Evolutionary conservation across 2,329 filamentous ascomycete species (phyloP), one percentile per base, ranked within the genome.

Genomic region (Colletotrichum godetiae): DNA sequence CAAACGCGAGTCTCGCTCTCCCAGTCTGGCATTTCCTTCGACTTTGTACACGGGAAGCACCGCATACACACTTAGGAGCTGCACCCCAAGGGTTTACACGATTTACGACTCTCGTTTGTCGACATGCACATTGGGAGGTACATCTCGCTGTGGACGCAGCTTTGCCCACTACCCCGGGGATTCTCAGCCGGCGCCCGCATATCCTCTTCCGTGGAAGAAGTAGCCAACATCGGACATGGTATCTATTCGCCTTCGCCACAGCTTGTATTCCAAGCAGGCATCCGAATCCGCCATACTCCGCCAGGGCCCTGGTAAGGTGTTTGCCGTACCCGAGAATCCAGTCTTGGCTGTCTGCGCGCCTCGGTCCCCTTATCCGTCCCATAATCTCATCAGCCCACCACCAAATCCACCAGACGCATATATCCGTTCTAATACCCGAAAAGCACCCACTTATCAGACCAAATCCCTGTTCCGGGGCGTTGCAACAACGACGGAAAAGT

Each of bases 361-460:
- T 65, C 55, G 70, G 70, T 70, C 33, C 60, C 42, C 67, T 73
- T 56, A 69, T 70, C 70, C 70, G 67, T 65, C 70, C 59, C 55
- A 70, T 73, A 31, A 65, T 65, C 55, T 64, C 46, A 69, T 65
- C 60, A 65, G 66, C 35, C 70, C 66, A 67, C 62, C 46, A 35
- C 3, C 46, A 33, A 55, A 49, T 10, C 68, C 49, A 69, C 42
- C 42, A 56, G 27, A 56, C 46, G 46, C 59, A 57, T 73, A 70
- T 73, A 56, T 69, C 70, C 70, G 67, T n/a, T 46, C 49, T 73
- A 70, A 70, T 73, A 65, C 67, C 70, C 70, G 66, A 37, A n/a
- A 37, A 59, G 22, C 13, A 69, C 27, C 70, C 66, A 52, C 60
- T 60, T 27, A 69, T 65, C 66, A 73, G 59, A 60, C 66, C 46